Base-by-base conservation (phyloP, 2,329 filamentous ascomycete species). In the Cercospora brassicicola region DNA sequence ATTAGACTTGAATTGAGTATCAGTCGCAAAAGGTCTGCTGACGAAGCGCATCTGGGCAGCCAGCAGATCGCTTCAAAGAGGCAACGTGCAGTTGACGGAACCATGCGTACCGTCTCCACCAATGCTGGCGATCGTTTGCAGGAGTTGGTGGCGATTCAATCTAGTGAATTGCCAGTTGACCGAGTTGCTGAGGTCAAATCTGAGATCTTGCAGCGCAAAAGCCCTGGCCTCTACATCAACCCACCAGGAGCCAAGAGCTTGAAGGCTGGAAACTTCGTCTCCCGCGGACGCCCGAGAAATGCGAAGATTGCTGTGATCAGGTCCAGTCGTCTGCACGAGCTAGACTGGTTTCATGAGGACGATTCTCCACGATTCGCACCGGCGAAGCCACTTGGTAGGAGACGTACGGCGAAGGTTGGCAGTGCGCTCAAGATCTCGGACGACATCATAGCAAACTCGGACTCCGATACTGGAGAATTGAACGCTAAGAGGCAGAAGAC, bases 301-400 rank as follows among this genome's bases (percentile, higher is more conserved):
- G 79, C 80, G 8, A 74, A 81, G 23, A 79, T 84, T 30, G 80
- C 78, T 6, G 80, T 82, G 0, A 77, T 84, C 72, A 83, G 80
- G 65, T 77, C 77, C 13, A 55, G 69, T 15, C 69, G 73, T 6
- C 71, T 84, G 9, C 71, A 72, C 20, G 70, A 76, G 5, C 60
- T 81, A 3, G 72, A 74, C 0, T 83, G 81, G 79, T 83, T 78
- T 59, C 62, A 65, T 33, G 36, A 67, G 2, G 64, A 63, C 11
- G 36, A 59, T 10, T 59, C 61, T 11, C 67, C 64, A n/a, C 64
- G 69, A 20, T 69, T 69, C 28, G 64, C 68, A 30, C 57, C 64
- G 2, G 60, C 66, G 31, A 20, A 63, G 45, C 55, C 61, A 4
- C 53, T 57, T 30, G 48, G 66, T 18, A 59, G 62, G 45, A 68